Percentiles rank a stretch among this genome's conserved stretches.
phyloP scores from a whole-genome alignment of 345 rosid species.

The Hevea brasiliensis region DNA sequence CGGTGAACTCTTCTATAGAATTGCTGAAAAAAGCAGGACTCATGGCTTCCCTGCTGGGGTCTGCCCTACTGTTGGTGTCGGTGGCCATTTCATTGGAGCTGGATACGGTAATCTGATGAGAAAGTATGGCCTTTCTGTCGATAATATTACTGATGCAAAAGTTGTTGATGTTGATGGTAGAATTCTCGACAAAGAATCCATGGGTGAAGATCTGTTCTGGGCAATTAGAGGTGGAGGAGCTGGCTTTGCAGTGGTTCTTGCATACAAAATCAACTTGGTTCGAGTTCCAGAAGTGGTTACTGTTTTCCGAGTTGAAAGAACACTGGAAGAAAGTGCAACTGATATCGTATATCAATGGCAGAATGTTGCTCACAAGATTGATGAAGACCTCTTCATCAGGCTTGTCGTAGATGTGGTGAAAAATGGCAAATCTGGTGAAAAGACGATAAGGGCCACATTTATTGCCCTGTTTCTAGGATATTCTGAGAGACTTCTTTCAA shows the following conservation, averaged over 20 bases:
- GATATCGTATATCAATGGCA: conserved; percentile 24
- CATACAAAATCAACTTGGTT: conserved; percentile 14
- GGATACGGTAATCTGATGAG: conserved; percentile 21
- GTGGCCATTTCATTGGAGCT: conserved; percentile 21
- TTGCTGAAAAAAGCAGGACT: conserved; percentile 15
- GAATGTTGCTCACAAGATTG: not conserved
- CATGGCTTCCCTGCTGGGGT: conserved; percentile 17
- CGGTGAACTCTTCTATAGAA: conserved; percentile 18
- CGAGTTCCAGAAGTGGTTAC: conserved; percentile 11
- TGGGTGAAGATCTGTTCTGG: conserved; percentile 32
- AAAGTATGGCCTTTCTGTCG: conserved; percentile 21
- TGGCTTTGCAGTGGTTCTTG: conserved; percentile 16
- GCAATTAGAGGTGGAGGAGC: conserved; percentile 27
- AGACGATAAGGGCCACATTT: not conserved
- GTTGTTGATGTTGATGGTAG: conserved; percentile 5
- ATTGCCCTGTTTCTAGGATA: conserved; percentile 16
- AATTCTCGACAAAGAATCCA: conserved; percentile 11
- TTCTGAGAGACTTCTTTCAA: not conserved
- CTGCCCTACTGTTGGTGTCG: conserved; percentile 24
- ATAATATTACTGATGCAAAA: conserved; percentile 15
- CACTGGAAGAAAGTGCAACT: conserved; percentile 7
- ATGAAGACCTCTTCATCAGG: conserved; percentile 5
- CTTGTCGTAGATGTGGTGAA: not conserved
- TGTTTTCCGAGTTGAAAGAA: conserved; percentile 13
- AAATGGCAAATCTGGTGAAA: not conserved